phyloP scores from a whole-genome alignment of 225 moss, liverwort and hornwort species.

The Takakia lepidozioides region DNA sequence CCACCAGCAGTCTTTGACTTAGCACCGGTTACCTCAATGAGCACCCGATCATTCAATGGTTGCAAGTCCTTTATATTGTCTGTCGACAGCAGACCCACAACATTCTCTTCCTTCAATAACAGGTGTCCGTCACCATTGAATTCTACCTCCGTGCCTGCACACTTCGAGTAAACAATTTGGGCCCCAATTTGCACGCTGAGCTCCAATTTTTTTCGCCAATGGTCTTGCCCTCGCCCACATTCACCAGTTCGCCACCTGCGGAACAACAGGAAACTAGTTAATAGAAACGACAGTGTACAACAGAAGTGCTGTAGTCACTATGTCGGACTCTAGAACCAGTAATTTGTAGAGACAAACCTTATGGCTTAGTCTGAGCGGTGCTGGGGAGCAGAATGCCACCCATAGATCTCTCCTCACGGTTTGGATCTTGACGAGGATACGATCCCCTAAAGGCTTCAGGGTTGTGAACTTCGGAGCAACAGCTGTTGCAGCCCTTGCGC shows the following conservation, averaged over 20 bases:
- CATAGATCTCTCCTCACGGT: conserved; percentile 63
- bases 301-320: too few species aligned
- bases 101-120: conserved; percentile 83
- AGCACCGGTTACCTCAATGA: conserved; percentile 64
- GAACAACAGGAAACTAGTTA: too few species aligned
- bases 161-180: conserved; percentile 83
- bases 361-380: too few species aligned
- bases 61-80: conserved; percentile 83
- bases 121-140: conserved; percentile 75
- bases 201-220: conserved; percentile 74
- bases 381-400: conserved; percentile 83
- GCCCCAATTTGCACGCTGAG: conserved; percentile 60
- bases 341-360: too few species aligned
- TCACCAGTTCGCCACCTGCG: conserved; percentile 80
- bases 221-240: too few species aligned
- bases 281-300: too few species aligned
- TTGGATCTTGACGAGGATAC: conserved; percentile 79
- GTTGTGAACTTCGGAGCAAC: conserved; percentile 77
- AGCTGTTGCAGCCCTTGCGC: conserved; percentile 64
- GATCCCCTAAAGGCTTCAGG: too few species aligned
- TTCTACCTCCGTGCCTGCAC: conserved; percentile 91
- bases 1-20: conserved; percentile 86
- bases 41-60: conserved; percentile 77
- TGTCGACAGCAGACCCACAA: conserved; percentile 62
- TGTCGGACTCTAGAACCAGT: too few species aligned